Percentiles rank a stretch among this genome's conserved stretches.
Evolutionary conservation across 768 basidiomycete species (phyloP).

Genomic region (Amanita thiersii): DNA sequence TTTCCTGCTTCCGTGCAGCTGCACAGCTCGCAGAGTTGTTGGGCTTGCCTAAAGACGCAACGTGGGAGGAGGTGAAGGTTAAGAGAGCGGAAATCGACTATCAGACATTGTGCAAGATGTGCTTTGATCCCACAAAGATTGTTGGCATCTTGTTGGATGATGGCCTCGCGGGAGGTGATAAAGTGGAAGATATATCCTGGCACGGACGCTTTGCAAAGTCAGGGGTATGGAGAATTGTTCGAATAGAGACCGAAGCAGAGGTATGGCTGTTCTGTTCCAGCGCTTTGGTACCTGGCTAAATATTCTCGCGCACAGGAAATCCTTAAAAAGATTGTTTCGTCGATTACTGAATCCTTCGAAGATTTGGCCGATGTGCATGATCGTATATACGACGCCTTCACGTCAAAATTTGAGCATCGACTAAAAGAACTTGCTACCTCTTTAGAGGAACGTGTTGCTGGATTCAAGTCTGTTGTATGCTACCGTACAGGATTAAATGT

Average conservation of each 20-base stretch:
- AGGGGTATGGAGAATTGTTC: conserved; percentile 51
- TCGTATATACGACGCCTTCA: conserved; percentile 29
- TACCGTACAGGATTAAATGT: conserved; percentile 70
- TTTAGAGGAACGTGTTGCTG: conserved; percentile 41
- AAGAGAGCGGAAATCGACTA: conserved; percentile 39
- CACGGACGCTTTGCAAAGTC: conserved; percentile 52
- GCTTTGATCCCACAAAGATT: conserved; percentile 49
- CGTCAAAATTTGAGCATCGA: conserved; percentile 21
- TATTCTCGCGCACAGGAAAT: conserved; percentile 11
- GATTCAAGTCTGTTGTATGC: conserved; percentile 71
- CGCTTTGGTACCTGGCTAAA: background rate
- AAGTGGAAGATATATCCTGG: conserved; percentile 47
- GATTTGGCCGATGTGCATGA: conserved; percentile 13
- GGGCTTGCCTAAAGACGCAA: conserved; percentile 25
- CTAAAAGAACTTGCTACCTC: conserved; percentile 27
- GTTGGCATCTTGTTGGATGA: conserved; percentile 70
- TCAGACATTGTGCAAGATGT: conserved; percentile 44
- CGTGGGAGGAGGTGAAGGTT: conserved; percentile 56
- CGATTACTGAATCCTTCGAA: conserved; percentile 16
- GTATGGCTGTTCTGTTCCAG: conserved; percentile 25
- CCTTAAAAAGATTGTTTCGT: background rate
- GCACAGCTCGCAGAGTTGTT: conserved; percentile 46
- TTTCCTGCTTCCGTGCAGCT: conserved; percentile 53
- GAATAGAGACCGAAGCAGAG: conserved; percentile 69
- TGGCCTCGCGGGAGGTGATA: conserved; percentile 44